Evolutionary conservation across 2,329 filamentous ascomycete species (phyloP), one percentile per base, ranked within the genome.

Genomic region (Claviceps paspali): DNA sequence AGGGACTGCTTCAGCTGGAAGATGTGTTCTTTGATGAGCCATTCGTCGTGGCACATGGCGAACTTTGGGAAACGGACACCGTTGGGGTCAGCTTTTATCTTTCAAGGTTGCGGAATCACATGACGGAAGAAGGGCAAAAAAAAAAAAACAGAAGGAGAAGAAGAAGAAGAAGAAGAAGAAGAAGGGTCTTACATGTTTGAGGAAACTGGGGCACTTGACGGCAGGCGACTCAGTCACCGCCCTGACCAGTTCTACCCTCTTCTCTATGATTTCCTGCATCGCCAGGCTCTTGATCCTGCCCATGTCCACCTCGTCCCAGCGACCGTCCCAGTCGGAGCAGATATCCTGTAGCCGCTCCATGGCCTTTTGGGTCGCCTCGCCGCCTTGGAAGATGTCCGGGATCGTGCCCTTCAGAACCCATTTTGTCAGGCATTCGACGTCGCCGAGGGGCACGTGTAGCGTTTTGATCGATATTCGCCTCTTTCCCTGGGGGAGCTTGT

Each of bases 1-100:
- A 96, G 85, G 21, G 88, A 69, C 52, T 85, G 80, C 43, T 87
- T 84, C 41, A 98, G 68, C 43, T 87, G 78, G 11, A 78, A 74
- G 48, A 98, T 95, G 49, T 92, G 87, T 55, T 94, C 86, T 55
- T 91, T 84, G 56, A 98, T 85, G 33, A 93, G 70, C 86, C 88
- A 96, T 59, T 95, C 83, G 52, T 95, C 85, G 52, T 98, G 86
- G 51, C 87, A 83, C 82, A 94, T 92, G 43, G 86, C 82, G 54
- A 91, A 95, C 81, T 32, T 8, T 14, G 29, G 12, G n/a, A 17
- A 3, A 17, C 3, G 9, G n/a, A n/a, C n/a, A n/a, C n/a, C n/a
- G n/a, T n/a, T n/a, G 8, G n/a, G 14, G 22, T 33, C 24, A 33
- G 31, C 14, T 17, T 30, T 17, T 32, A n/a, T n/a, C 18, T 8